phyloP scores from a whole-genome alignment of 192 early-diverging fungal genomes.

The Coemansia sp. region DNA sequence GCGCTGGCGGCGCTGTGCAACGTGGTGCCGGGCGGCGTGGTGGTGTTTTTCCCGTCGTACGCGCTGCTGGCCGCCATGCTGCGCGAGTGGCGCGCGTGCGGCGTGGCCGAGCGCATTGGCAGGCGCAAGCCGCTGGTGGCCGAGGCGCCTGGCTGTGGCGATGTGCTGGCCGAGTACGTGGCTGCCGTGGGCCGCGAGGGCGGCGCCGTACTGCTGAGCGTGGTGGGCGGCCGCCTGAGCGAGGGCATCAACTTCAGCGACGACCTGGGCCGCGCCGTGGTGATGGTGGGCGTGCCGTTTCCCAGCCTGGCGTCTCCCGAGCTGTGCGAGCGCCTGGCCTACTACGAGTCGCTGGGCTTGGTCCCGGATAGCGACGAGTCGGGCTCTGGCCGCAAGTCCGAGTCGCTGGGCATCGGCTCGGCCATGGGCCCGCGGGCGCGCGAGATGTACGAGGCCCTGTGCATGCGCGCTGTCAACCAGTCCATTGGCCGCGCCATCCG shows the following conservation, averaged over 20 bases:
- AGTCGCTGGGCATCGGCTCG: no score
- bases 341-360: slow-evolving; percentile 24
- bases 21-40: slow-evolving; percentile 78
- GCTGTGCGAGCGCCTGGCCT: slow-evolving; percentile 55
- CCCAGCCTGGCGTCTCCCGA: slow-evolving; percentile 73
- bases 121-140: slow-evolving; percentile 68
- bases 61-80: slow-evolving; percentile 64
- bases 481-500: slow-evolving; percentile 89
- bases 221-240: slow-evolving; percentile 87
- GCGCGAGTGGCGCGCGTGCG: slow-evolving; percentile 51
- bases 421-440: slow-evolving; percentile 52
- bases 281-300: slow-evolving; percentile 89
- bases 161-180: slow-evolving; percentile 60
- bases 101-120: slow-evolving; percentile 52
- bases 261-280: slow-evolving; percentile 72
- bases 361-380: not conserved
- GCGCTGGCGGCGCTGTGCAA: slow-evolving; percentile 65
- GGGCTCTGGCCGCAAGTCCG: no score
- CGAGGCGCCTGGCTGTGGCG: slow-evolving; percentile 37
- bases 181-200: slow-evolving; percentile 33
- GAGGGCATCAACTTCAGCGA: slow-evolving; percentile 95
- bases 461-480: slow-evolving; percentile 93
- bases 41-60: slow-evolving; percentile 86
- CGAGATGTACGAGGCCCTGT: slow-evolving; percentile 79
- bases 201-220: slow-evolving; percentile 80